These are phyloP conservation scores for Candida andamanensis DNA, from an alignment of 805 yeast genomes.

Conservation along the genomic window DNA sequence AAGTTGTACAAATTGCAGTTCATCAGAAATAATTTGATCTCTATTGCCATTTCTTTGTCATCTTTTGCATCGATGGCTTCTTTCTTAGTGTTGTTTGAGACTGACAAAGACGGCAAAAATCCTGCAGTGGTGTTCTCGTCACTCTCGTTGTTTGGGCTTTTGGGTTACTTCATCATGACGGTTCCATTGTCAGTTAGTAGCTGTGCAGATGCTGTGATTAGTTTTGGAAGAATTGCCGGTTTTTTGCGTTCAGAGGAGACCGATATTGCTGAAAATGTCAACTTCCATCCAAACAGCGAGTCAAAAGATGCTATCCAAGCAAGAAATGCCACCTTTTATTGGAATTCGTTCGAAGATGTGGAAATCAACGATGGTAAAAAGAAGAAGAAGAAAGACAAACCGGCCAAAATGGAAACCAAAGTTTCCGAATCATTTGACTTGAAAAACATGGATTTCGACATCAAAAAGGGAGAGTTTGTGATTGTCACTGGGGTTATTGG, in stretches of 20 bases:
- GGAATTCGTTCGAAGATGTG: constrained; percentile 22
- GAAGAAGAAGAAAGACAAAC: constrained; percentile 2
- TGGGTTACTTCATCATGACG: constrained; percentile 59
- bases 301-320: constrained; percentile 20
- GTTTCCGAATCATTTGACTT: constrained; percentile 3
- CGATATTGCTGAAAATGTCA: constrained; percentile 27
- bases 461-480: constrained; percentile 28
- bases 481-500: constrained; percentile 35
- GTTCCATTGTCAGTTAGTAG: constrained; percentile 67
- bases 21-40: constrained; percentile 54
- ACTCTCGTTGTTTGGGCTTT: constrained; percentile 57
- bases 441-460: constrained; percentile 2
- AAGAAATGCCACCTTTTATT: constrained; percentile 21
- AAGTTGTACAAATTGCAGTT: constrained; percentile 60
- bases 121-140: constrained; percentile 70
- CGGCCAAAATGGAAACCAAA: constrained; percentile 1
- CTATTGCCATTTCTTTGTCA: constrained; percentile 64
- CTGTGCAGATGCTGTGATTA: constrained; percentile 61
- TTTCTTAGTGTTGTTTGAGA: constrained; percentile 33
- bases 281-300: constrained; percentile 11
- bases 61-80: constrained; percentile 63
- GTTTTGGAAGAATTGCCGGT: constrained; percentile 51
- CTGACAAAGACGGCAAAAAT: constrained; percentile 22
- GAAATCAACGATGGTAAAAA: constrained; percentile 7
- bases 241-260: constrained; percentile 43